Conservation (phyloP, 495 filamentous ascomycete species). For the Neurospora sp. region DNA sequence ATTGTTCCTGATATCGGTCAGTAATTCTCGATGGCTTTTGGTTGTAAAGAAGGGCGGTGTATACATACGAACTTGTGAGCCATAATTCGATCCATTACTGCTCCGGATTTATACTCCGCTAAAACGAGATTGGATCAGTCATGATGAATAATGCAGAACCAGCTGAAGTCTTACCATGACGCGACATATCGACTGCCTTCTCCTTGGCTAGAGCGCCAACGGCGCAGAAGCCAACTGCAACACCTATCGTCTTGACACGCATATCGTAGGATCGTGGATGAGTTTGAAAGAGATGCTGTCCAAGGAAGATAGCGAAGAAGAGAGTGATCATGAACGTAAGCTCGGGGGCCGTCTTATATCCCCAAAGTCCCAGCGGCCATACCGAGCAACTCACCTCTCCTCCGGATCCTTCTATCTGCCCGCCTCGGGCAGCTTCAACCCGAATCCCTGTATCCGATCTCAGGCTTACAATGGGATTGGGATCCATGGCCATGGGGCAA, state of each 20-base stretch:
- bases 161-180: neutral
- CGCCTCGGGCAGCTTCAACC: neutral
- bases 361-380: neutral
- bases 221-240: neutral
- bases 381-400: neutral
- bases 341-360: neutral
- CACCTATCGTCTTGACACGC: neutral
- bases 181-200: neutral
- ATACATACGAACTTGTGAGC: constrained; percentile 1
- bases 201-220: constrained; percentile 1
- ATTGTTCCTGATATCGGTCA: neutral
- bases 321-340: neutral
- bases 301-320: neutral
- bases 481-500: neutral
- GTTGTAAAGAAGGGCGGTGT: neutral
- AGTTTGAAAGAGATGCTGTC: neutral
- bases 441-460: neutral
- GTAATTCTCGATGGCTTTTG: neutral
- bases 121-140: neutral
- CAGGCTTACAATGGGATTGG: neutral
- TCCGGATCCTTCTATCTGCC: neutral
- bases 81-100: constrained; percentile 8
- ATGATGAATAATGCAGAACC: neutral
- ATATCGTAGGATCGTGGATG: neutral
- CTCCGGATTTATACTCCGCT: neutral